Conservation (phyloP, 495 filamentous ascomycete genomes). For the Monascus purpureus region DNA sequence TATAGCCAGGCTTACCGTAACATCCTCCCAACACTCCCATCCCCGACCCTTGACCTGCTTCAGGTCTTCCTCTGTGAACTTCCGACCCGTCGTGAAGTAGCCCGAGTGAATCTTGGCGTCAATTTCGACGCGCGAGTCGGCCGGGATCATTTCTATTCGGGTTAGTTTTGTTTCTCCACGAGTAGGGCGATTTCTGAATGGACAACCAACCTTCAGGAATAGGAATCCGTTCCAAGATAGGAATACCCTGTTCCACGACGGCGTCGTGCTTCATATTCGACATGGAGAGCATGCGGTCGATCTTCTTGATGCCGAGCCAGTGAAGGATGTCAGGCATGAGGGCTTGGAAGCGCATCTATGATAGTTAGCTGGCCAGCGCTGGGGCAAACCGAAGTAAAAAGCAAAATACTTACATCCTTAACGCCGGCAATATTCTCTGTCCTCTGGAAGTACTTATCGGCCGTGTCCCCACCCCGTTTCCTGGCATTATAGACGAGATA, state of each 20-base stretch:
- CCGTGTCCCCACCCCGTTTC: slow-evolving; percentile 64
- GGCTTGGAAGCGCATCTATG: slow-evolving; percentile 94
- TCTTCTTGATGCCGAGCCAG: slow-evolving; percentile 97
- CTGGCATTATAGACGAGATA: slow-evolving; percentile 95
- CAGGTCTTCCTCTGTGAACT: slow-evolving; percentile 78
- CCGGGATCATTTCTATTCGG: slow-evolving; percentile 71
- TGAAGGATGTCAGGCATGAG: slow-evolving; percentile 97
- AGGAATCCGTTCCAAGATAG: slow-evolving; percentile 83
- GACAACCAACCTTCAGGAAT: slow-evolving; percentile 50
- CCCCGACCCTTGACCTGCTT: slow-evolving; percentile 73
- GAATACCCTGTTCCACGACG: slow-evolving; percentile 90
- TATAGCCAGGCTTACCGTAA: slow-evolving; percentile 42
- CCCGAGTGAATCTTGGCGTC: slow-evolving; percentile 97
- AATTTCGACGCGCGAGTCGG: slow-evolving; percentile 91
- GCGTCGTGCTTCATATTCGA: slow-evolving; percentile 99
- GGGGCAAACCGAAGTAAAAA: too few relatives aligned
- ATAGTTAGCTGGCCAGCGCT: neutral
- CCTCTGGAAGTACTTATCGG: slow-evolving; percentile 93
- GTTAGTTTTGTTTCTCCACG: neutral
- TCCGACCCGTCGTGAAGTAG: slow-evolving; percentile 87
- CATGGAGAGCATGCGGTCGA: slow-evolving; percentile 98
- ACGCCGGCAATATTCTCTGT: slow-evolving; percentile 97
- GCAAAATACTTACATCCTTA: slow-evolving; percentile 34
- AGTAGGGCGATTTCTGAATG: neutral
- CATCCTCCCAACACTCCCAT: slow-evolving; percentile 69